Conservation (phyloP, 2,329 filamentous ascomycete genomes). For the Fusarium pseudoanthophilum region DNA sequence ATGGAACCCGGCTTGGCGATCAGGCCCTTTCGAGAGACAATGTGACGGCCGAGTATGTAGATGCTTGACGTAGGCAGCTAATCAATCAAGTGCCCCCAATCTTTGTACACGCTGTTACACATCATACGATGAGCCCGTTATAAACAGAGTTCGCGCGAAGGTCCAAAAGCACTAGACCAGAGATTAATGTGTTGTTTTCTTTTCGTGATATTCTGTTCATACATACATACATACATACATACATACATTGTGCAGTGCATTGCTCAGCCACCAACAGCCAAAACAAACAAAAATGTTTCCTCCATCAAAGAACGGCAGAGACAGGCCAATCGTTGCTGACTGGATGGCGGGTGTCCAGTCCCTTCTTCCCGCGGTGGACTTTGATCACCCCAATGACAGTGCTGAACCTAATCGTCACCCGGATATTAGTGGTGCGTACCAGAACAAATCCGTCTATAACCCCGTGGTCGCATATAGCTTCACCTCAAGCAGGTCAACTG, state of each 20-base stretch:
- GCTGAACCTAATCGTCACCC: neutral
- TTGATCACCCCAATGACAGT: neutral
- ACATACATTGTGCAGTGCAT: neutral
- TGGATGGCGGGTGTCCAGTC: constrained; percentile 8
- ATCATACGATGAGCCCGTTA: neutral
- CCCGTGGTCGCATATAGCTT: neutral
- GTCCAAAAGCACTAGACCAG: neutral
- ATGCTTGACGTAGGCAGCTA: neutral
- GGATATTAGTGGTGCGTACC: neutral
- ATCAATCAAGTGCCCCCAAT: neutral
- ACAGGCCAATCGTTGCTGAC: neutral
- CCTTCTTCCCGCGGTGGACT: neutral
- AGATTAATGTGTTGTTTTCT: neutral
- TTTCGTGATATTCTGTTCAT: neutral
- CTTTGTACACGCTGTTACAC: neutral
- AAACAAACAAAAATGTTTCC: neutral
- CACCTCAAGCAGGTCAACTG: neutral
- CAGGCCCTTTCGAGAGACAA: neutral
- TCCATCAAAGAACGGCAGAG: neutral
- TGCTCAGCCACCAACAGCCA: neutral
- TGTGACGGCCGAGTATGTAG: neutral
- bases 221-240: neutral
- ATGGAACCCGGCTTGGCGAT: neutral
- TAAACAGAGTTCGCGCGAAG: neutral
- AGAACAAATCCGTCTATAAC: neutral